Conservation (phyloP, 257 asterid genomes). For the Scutellaria galericulata region DNA sequence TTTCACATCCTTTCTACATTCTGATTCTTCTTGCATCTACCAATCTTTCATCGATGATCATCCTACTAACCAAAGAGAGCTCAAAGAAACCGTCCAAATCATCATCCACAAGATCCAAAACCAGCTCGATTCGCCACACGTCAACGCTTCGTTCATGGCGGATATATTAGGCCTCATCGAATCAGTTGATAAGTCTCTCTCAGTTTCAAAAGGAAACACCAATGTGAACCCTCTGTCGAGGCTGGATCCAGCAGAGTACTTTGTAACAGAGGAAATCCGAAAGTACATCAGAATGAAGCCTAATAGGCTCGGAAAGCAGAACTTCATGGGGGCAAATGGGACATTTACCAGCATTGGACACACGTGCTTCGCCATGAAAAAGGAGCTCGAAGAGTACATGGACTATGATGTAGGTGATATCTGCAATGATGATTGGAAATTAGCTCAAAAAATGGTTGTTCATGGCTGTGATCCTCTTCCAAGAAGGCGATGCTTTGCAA, state of each 20-base stretch:
- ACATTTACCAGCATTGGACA: slow-evolving; percentile 69
- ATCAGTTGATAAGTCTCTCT: slow-evolving; percentile 32
- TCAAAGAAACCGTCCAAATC: slow-evolving; percentile 33
- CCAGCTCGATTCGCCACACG: slow-evolving; percentile 42
- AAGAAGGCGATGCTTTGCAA: slow-evolving; percentile 57
- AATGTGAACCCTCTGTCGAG: slow-evolving; percentile 20
- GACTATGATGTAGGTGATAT: slow-evolving; percentile 65
- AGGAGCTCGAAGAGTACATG: slow-evolving; percentile 64
- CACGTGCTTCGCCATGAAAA: slow-evolving; percentile 57
- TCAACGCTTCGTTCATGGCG: slow-evolving; percentile 51
- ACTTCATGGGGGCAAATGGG: slow-evolving; percentile 74
- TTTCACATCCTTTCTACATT: slow-evolving; percentile 40
- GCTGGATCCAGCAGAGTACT: slow-evolving; percentile 35
- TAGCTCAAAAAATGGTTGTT: slow-evolving; percentile 61
- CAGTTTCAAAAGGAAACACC: neutral
- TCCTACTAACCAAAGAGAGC: slow-evolving; percentile 4
- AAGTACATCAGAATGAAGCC: slow-evolving; percentile 59
- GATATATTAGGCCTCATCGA: slow-evolving; percentile 56
- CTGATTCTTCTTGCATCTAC: slow-evolving; percentile 39
- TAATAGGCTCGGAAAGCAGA: slow-evolving; percentile 58
- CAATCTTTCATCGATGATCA: neutral
- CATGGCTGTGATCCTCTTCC: slow-evolving; percentile 82
- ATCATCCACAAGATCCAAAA: slow-evolving; percentile 46
- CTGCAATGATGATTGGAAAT: slow-evolving; percentile 65
- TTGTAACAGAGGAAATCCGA: slow-evolving; percentile 58